Evolutionary conservation across 148 eudicot genomes (phyloP), one percentile per base, ranked within the genome.

Genomic region (Fagopyrum homotropicum): DNA sequence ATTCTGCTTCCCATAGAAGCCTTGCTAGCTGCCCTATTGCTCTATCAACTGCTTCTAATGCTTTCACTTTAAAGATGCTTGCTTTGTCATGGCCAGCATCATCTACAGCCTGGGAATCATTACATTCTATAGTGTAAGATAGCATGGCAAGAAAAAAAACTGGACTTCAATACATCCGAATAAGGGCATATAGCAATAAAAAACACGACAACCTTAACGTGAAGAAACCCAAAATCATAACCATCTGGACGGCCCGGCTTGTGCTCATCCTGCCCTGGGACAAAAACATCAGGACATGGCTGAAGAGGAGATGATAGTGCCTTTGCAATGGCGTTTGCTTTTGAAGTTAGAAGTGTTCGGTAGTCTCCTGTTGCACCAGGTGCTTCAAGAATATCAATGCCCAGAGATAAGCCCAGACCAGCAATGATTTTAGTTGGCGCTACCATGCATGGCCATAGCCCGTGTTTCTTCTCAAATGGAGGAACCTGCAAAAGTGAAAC

Each of bases 71-170:
- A 75, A 91, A 90, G 29, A 89, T 55, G 26, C 88, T 87, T 8
- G 97, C 93, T 88, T 92, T 95, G 79, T 92, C 98, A 72, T 95
- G 98, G 77, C 98, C 98, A 30, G 98, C 97, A 72, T 95, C 98
- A 63, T 95, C 98, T 78, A 95, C 89, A 47, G 93, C 98, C 98
- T 92, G 87, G 77, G 77, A 66, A 66, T 66, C 46, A 15, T 15
- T 35, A 66, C 9, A 66, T 30, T 63, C 64, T 59, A 60, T 52
- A 52, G 17, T 52, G 57, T 52, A 52, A 52, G n/a, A 12, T 52
- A 52, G 57, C 19, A 52, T 52, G 57, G 19, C 4, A 52, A 14
- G 57, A 52, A 15, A 52, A 52, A 5, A 52, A 52, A 52, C 57
- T 52, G 17, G n/a, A 52, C 57, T 52, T 52, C n/a, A 35, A 12